phyloP scores from a whole-genome alignment of 345 rosid species.

The Rubroshorea leprosula region DNA sequence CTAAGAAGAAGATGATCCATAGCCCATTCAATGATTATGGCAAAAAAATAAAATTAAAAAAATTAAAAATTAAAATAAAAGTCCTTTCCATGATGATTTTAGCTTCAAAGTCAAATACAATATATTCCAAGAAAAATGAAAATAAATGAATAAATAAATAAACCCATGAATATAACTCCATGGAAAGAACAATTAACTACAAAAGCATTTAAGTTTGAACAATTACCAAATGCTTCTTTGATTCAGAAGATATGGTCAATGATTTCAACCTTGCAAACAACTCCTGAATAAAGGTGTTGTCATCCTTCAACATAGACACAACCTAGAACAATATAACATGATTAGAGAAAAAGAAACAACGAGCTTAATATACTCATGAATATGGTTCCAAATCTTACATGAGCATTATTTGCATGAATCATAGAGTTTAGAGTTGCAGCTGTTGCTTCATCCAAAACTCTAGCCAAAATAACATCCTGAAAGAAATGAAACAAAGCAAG shows the following conservation, averaged over 20 bases:
- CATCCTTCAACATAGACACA: constrained; percentile 73
- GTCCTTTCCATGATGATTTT: no score
- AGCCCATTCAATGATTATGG: no score
- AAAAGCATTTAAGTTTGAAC: no score
- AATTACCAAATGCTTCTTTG: constrained; percentile 87
- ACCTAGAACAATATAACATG: constrained; percentile 38
- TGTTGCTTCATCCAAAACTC: constrained; percentile 77
- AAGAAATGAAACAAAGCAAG: constrained; percentile 22
- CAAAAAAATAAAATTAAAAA: no score
- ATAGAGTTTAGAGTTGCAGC: constrained; percentile 59
- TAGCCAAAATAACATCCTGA: constrained; percentile 89
- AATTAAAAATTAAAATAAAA: no score
- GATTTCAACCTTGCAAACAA: constrained; percentile 69
- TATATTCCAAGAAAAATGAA: no score
- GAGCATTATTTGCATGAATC: constrained; percentile 65
- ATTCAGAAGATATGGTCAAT: constrained; percentile 50
- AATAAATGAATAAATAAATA: no score
- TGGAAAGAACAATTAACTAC: no score
- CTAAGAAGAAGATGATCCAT: no score
- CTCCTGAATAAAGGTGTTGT: constrained; percentile 81
- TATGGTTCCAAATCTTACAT: constrained; percentile 44
- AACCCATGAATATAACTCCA: no score
- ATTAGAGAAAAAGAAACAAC: constrained; percentile 13
- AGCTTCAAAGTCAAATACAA: no score
- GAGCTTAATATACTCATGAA: constrained; percentile 4